These are phyloP conservation scores for Penicillium rolfsii DNA, from an alignment of 2,329 filamentous ascomycete species.

Conservation along the genomic window DNA sequence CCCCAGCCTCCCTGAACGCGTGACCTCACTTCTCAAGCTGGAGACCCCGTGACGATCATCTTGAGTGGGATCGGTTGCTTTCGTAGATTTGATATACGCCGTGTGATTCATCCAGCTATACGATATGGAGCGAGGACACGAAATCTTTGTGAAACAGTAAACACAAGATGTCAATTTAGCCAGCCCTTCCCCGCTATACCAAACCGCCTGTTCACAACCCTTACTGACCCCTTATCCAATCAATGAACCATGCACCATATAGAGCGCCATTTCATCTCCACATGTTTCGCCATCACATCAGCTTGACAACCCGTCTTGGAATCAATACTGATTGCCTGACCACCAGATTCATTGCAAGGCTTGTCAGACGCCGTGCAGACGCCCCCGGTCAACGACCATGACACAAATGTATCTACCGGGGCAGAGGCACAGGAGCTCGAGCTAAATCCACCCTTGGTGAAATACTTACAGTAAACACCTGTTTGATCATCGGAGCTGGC, in stretches of 20 bases:
- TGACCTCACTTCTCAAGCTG: background rate
- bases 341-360: background rate
- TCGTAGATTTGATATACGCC: background rate
- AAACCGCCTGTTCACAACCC: background rate
- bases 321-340: background rate
- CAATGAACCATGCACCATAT: slow-evolving; percentile 1
- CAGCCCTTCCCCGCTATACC: background rate
- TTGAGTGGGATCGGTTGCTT: background rate
- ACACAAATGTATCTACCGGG: background rate
- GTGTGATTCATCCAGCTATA: no score
- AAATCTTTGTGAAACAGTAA: background rate
- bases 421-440: background rate
- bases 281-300: background rate
- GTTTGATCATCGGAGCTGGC: background rate
- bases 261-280: slow-evolving; percentile 3
- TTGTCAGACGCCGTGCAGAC: slow-evolving; percentile 1
- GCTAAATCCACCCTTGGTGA: slow-evolving; percentile 6
- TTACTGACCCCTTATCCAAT: background rate
- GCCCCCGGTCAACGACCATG: slow-evolving; percentile 2
- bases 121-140: no score
- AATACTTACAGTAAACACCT: slow-evolving; percentile 8
- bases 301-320: background rate
- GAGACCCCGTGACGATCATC: background rate
- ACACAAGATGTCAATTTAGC: background rate
- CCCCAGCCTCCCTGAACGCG: slow-evolving; percentile 6